Evolutionary conservation across 2,329 filamentous ascomycete species (phyloP).

Genomic region (Penicillium hordei): DNA sequence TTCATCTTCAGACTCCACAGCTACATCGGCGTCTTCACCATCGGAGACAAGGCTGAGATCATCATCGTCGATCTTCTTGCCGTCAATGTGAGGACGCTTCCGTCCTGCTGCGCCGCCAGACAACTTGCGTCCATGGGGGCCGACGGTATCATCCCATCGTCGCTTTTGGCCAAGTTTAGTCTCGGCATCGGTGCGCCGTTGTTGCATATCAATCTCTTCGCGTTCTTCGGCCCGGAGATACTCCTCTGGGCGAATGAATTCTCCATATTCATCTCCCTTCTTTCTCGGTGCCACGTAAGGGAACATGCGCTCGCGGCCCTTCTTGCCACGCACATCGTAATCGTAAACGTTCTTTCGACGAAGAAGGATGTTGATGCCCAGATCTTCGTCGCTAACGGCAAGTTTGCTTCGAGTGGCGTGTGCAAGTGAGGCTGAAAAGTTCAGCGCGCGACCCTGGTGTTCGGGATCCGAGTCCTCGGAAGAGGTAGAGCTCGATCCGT

Average conservation of each 20-base stretch:
- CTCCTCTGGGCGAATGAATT: conserved; percentile 89
- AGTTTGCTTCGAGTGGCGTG: conserved; percentile 84
- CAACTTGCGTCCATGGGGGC: conserved; percentile 38
- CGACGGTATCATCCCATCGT: conserved; percentile 76
- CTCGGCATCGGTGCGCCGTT: conserved; percentile 55
- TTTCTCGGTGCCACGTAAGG: conserved; percentile 78
- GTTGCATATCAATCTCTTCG: conserved; percentile 68
- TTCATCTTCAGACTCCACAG: conserved; percentile 57
- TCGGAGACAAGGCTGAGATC: conserved; percentile 48
- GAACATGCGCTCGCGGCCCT: conserved; percentile 88
- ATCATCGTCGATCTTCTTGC: conserved; percentile 40
- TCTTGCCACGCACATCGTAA: conserved; percentile 87
- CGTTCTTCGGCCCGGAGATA: conserved; percentile 91
- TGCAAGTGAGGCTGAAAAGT: conserved; percentile 79
- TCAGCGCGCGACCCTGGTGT: conserved; percentile 87
- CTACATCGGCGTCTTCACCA: conserved; percentile 61
- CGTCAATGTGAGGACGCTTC: conserved; percentile 59
- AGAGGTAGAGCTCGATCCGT: conserved; percentile 80
- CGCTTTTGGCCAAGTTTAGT: conserved; percentile 83
- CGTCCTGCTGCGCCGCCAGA: conserved; percentile 47
- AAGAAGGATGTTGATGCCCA: conserved; percentile 86
- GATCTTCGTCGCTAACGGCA: conserved; percentile 80
- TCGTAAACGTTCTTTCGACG: conserved; percentile 90
- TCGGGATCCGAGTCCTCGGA: conserved; percentile 88
- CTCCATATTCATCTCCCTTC: conserved; percentile 87